Evolutionary conservation across 2,329 filamentous ascomycete species (phyloP), one percentile per base, ranked within the genome.

Genomic region (Apiospora marii): DNA sequence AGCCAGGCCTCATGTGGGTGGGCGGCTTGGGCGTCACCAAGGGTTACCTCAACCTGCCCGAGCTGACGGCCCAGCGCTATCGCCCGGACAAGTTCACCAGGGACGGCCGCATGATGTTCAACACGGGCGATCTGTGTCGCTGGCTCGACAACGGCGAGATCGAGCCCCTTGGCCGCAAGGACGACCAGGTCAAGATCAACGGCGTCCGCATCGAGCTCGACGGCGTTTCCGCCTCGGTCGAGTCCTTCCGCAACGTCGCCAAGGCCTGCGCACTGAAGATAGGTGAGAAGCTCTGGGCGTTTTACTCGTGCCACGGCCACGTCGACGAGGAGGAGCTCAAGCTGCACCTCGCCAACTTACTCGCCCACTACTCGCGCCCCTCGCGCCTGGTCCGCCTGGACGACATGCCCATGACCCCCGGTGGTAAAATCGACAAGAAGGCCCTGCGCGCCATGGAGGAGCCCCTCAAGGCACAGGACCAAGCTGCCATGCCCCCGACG

Each of bases 161-260:
- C 24, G 68, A 78, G 6, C 81, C 78, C 67, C 71, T 85, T 67
- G 86, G 85, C 68, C 81, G 86, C 67, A 84, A 84, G 72, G 85
- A 87, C 75, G 82, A 82, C 1, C 85, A 87, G 75, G 81, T 87
- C 68, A 88, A 88, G 76, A 78, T 88, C 27, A 82, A 84, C 41
- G 88, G 88, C 64, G 86, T 81, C 68, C 74, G 85, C 74, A 79
- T 85, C 74, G 88, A 83, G 78, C 78, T 84, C 70, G 85, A 82
- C 14, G 86, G 67, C 16, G 67, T 69, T 12, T 69, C 67, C 16
- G 67, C 67, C 22, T 46, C 67, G 44, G 67, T 69, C 43, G 67
- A 69, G 44, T 69, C 67, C n/a, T 69, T 69, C 44, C 67, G 27
- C 13, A 49, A 49, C 27, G 44, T 69, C 8, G 44, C 34, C 30